Evolutionary conservation across 495 filamentous ascomycete genomes (phyloP).

Genomic region (Penicillium mononematosum): DNA sequence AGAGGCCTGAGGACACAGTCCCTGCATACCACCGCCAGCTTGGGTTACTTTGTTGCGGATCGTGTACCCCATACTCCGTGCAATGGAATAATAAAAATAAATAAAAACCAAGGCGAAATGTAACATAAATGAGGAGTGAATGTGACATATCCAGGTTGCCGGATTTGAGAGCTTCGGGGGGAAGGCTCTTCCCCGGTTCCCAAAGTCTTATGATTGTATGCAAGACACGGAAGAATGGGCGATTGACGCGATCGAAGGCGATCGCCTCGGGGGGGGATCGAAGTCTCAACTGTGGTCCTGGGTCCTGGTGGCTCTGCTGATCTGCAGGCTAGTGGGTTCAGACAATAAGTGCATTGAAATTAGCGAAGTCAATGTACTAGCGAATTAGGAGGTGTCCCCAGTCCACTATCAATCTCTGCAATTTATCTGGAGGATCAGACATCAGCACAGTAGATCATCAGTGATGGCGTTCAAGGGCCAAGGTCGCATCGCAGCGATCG

Average conservation of each 20-base stretch:
- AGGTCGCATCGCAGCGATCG: conserved; percentile 13
- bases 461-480: conserved; percentile 1
- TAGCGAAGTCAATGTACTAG: not conserved
- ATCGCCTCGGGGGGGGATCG: conserved; percentile 17
- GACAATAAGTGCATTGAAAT: not conserved
- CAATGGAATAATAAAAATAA: not conserved
- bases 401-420: conserved; percentile 6
- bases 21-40: conserved; percentile 27
- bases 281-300: conserved; percentile 8
- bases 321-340: conserved; percentile 13
- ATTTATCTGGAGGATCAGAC: conserved; percentile 5
- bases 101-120: not conserved
- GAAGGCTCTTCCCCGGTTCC: conserved; percentile 22
- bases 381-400: not conserved
- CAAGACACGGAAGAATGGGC: conserved; percentile 18
- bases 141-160: conserved; percentile 23
- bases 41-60: conserved; percentile 12
- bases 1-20: conserved; percentile 14
- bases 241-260: conserved; percentile 1
- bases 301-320: conserved; percentile 6
- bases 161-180: conserved; percentile 28
- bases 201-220: conserved; percentile 15
- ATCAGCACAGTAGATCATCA: conserved; percentile 2
- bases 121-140: conserved; percentile 12
- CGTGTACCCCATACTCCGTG: conserved; percentile 2